A percentile compares a stretch with the other conserved stretches of the same genome.
Evolutionary conservation across 495 filamentous ascomycete species (phyloP).

Genomic region (Chaetomium cochliodes): DNA sequence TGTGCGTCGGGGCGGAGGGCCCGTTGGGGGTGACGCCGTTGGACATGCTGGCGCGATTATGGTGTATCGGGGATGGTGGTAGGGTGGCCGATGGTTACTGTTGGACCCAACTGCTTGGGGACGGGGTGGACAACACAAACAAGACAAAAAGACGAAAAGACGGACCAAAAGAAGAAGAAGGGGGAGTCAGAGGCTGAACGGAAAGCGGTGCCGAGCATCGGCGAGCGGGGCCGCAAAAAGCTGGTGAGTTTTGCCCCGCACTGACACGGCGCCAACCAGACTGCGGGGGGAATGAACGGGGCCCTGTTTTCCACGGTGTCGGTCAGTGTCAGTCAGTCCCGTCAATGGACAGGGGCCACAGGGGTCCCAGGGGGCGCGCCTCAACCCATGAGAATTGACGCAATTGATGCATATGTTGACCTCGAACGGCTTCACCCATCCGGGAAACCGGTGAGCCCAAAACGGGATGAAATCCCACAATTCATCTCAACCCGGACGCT

Average conservation of each 20-base stretch:
- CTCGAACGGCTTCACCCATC: background rate
- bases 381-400: conserved; percentile 5
- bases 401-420: conserved; percentile 7
- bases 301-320: background rate
- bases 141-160: background rate
- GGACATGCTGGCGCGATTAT: conserved; percentile 24
- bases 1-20: conserved; percentile 43
- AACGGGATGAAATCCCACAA: background rate
- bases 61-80: background rate
- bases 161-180: background rate
- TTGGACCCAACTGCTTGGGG: conserved; percentile 13
- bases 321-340: background rate
- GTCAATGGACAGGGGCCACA: conserved; percentile 5
- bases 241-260: conserved; percentile 28
- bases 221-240: conserved; percentile 22
- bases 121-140: background rate
- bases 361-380: background rate
- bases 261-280: conserved; percentile 5
- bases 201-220: conserved; percentile 24
- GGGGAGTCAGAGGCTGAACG: conserved; percentile 14
- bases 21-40: conserved; percentile 31
- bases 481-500: no score
- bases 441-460: background rate
- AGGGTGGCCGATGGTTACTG: conserved; percentile 1
- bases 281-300: conserved; percentile 1